phyloP scores from a whole-genome alignment of 1,139 yeast genomes.

The Pichiaceae sp. region DNA sequence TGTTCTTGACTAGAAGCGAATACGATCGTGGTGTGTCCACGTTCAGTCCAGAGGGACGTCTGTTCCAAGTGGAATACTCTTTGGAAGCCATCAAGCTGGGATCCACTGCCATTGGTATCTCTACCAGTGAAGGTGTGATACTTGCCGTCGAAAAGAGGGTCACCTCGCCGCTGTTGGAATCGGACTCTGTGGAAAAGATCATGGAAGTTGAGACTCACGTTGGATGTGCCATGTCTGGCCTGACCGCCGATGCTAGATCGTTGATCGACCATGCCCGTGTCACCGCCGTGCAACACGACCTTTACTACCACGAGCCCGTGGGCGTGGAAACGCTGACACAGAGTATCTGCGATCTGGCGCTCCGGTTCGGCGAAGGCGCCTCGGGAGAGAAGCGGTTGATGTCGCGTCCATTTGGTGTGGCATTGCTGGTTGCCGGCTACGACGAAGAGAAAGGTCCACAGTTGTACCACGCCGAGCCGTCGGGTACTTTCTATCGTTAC shows the following conservation, averaged over 20 bases:
- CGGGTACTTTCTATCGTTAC: slow-evolving; percentile 94
- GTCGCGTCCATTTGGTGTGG: slow-evolving; percentile 99
- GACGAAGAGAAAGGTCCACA: slow-evolving; percentile 94
- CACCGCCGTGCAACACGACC: slow-evolving; percentile 77
- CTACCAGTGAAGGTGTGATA: slow-evolving; percentile 94
- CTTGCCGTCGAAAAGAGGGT: slow-evolving; percentile 97
- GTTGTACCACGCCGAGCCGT: slow-evolving; percentile 97
- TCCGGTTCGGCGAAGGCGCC: slow-evolving; percentile 97
- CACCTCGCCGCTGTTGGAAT: slow-evolving; percentile 83
- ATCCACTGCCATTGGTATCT: slow-evolving; percentile 95
- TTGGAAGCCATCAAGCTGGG: slow-evolving; percentile 95
- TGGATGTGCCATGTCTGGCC: slow-evolving; percentile 98
- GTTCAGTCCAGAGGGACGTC: slow-evolving; percentile 97
- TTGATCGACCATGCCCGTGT: slow-evolving; percentile 99
- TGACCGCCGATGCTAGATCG: slow-evolving; percentile 97
- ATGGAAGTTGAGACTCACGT: slow-evolving; percentile 91
- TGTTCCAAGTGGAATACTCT: slow-evolving; percentile 97
- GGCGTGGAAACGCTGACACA: slow-evolving; percentile 93
- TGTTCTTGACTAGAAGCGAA: slow-evolving; percentile 98
- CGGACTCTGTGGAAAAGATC: slow-evolving; percentile 90
- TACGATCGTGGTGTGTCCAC: slow-evolving; percentile 98
- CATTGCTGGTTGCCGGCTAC: slow-evolving; percentile 88
- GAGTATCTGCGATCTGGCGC: slow-evolving; percentile 92
- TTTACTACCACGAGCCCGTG: slow-evolving; percentile 88
- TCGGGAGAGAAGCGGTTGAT: slow-evolving; percentile 93